Evolutionary conservation across 2,329 filamentous ascomycete species (phyloP).

Genomic region (Claviceps cyperi): DNA sequence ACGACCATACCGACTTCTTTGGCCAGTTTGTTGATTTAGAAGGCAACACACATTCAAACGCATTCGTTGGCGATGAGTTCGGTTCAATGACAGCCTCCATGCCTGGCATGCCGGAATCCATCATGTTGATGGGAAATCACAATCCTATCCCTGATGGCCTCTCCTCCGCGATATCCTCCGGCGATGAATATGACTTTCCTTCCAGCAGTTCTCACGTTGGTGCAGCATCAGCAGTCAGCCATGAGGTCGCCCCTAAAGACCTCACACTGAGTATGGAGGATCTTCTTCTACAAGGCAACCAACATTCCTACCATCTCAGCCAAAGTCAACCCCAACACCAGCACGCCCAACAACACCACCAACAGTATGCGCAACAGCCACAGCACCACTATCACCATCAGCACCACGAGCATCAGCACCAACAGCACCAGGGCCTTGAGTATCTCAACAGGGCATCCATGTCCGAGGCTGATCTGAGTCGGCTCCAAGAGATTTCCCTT

Average conservation of each 20-base stretch:
- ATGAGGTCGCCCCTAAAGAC: conserved; percentile 18
- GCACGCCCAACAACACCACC: conserved; percentile 5
- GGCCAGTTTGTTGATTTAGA: conserved; percentile 25
- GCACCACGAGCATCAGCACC: background rate
- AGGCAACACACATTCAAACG: conserved; percentile 10
- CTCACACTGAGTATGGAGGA: conserved; percentile 11
- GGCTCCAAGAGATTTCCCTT: conserved; percentile 32
- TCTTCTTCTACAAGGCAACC: background rate
- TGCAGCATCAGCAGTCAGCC: conserved; percentile 12
- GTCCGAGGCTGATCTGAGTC: conserved; percentile 33
- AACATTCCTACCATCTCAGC: background rate
- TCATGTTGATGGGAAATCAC: conserved; percentile 13
- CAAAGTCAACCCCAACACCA: background rate
- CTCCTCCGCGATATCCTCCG: conserved; percentile 22
- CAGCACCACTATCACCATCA: background rate
- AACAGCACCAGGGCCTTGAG: conserved; percentile 8
- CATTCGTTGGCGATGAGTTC: conserved; percentile 10
- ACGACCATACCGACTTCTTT: conserved; percentile 20
- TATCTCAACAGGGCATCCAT: conserved; percentile 23
- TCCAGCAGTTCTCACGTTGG: conserved; percentile 19
- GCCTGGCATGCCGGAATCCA: conserved; percentile 13
- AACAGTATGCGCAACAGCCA: background rate
- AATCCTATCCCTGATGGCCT: conserved; percentile 11
- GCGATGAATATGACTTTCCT: conserved; percentile 23
- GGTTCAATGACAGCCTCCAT: conserved; percentile 12